Evolutionary conservation across 2,329 filamentous ascomycete species (phyloP), one percentile per base, ranked within the genome.

Genomic region (Aspergillus sp.): DNA sequence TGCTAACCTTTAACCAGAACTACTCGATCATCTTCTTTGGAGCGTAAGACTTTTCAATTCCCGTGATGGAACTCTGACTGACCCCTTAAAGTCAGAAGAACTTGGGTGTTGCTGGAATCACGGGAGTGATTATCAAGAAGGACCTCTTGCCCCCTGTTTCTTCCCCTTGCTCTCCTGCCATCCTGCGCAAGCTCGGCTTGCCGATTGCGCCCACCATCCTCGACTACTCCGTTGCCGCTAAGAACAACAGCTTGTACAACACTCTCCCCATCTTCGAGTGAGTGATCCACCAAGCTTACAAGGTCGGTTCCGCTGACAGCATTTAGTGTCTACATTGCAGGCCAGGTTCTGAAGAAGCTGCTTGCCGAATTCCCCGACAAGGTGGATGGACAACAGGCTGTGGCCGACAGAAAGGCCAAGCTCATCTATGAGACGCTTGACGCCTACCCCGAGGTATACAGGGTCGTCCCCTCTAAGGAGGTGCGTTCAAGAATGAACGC

Each of bases 191-290:
- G 61, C 84, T 97, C 8, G 87, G 89, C 54, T 66, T 80, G 3
- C 78, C 77, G 10, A 53, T 68, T 50, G 73, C 74, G 0, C 92
- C 94, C 2, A 85, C 91, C 17, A 85, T 97, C 47, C 81, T 98
- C 51, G 86, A 91, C 65, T 98, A 94, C 72, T 88, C 92, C 63
- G 92, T 86, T 0, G 89, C 95, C 66, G 89, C 90, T 42, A 96
- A 96, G 82, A 96, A 96, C 80, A 95, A 96, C 80, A 95, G 90
- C 68, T 83, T 98, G 27, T 98, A 98, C 81, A 98, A 98, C 78
- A 98, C 94, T 0, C 81, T 98, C 10, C 93, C 91, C 70, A 96
- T 98, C 71, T 96, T 98, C 64, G 66, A 68, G 66, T 68, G 54
- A 38, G 66, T 57, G 11, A 17, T 42, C 8, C 10, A 17, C 23